Base-by-base conservation (phyloP, 139 green algal species). In the Pedinophyceae sp. region DNA sequence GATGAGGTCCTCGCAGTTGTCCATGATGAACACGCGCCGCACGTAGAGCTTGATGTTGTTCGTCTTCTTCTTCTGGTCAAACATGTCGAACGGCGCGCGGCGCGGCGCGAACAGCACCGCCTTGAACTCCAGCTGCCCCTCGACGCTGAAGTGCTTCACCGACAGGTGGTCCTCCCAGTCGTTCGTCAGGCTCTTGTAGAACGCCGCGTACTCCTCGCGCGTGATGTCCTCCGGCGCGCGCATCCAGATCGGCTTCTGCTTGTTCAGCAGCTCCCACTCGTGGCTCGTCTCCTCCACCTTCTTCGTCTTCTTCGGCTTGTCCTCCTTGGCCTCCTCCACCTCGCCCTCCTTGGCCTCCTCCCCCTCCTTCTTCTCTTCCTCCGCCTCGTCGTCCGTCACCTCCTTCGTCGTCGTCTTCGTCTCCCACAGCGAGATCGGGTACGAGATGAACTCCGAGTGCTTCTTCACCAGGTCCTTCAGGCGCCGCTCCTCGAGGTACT, bases 41-140 rank as follows among this genome's bases (percentile, higher is more conserved):
- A 99, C 92, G 61, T 99, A 99, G 58, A 98, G 84, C 84, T 98
- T 98, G 78, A 98, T 95, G 82, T 97, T 98, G 79, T 96, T 96
- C 26, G 59, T 4, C 72, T 89, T 89, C 81, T 95, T 96, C 53
- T 78, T 75, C 39, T 75, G 73, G 72, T 99, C 92, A 60, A 99
- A 99, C 65, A 99, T 80, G 72, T 99, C 92, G 47, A 99, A 99
- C 29, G 92, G 92, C n/a, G 92, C 92, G 52, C 92, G 84, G 61
- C 79, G 78, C 54, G 89, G 89, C 18, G 76, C 68, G 58, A 91
- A 97, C 27, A 97, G 75, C 54, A 95, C 79, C 28, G 61, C 80
- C 83, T 96, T 97, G 87, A 99, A 99, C 81, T 99, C 92, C 46
- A 99, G 81, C 79, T 99, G 90, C 23, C 92, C 92, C 74, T 99